Percentiles rank a stretch among this genome's conserved stretches.
These are phyloP conservation scores for Taphrina sp. DNA, from an alignment of 1,139 yeast species.

Conservation along the genomic window DNA sequence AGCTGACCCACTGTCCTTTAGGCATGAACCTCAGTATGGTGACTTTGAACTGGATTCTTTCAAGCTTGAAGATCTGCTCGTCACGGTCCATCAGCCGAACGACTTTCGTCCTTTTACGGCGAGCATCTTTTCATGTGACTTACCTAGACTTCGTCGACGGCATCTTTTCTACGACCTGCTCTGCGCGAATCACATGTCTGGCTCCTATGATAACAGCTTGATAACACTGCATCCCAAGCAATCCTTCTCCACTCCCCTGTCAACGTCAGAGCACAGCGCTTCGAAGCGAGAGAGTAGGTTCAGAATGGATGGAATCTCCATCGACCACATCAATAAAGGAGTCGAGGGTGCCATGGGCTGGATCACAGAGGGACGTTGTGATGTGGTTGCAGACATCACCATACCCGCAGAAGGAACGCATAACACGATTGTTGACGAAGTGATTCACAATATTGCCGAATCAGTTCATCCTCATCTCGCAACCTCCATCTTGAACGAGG, in stretches of 20 bases:
- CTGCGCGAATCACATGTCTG: conserved; percentile 81
- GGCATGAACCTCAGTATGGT: conserved; percentile 72
- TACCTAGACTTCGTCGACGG: conserved; percentile 76
- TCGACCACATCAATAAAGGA: conserved; percentile 88
- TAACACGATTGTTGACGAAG: conserved; percentile 46
- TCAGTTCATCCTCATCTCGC: conserved; percentile 25
- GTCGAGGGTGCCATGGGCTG: conserved; percentile 94
- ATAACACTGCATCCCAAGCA: conserved; percentile 87
- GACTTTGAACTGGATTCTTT: conserved; percentile 89
- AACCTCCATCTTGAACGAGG: conserved; percentile 15
- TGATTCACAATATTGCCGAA: conserved; percentile 48
- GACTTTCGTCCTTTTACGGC: conserved; percentile 80
- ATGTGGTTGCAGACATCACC: conserved; percentile 85
- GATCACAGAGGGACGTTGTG: conserved; percentile 89
- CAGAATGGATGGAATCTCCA: conserved; percentile 76
- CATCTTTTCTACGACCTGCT: conserved; percentile 88
- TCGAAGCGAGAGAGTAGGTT: conserved; percentile 73
- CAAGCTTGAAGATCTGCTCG: conserved; percentile 77
- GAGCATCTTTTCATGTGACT: conserved; percentile 79
- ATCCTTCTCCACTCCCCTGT: conserved; percentile 34
- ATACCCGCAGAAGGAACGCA: conserved; percentile 63
- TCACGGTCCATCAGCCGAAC: conserved; percentile 76
- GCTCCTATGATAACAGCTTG: conserved; percentile 86
- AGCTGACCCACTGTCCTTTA: conserved; percentile 79
- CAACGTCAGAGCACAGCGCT: conserved; percentile 40